Base-by-base conservation (phyloP, 2,329 filamentous ascomycete genomes). In the Xylaria digitata region DNA sequence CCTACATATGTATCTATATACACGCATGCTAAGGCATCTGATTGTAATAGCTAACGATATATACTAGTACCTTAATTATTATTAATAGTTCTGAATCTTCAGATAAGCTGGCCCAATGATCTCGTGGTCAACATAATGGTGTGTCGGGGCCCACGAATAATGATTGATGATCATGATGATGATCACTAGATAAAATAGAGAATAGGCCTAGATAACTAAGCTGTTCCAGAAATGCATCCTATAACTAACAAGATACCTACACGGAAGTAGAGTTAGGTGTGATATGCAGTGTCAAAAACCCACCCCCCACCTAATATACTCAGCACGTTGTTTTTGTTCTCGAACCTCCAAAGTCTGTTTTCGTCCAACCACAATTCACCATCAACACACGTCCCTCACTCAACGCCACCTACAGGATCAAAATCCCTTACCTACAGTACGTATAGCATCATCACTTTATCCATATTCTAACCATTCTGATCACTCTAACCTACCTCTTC, bases 301-400 rank as follows among this genome's bases (percentile, higher is more conserved):
- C 26, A 6, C 43, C n/a, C 52, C 53, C 53, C 53, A 55, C 53
- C 53, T 43, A n/a, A 55, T 32, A 48, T 23, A 49, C 54, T 23
- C 32, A 55, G 49, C 55, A 63, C 59, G 45, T 58, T 56, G 65
- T 52, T 57, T 43, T 54, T 42, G 48, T 59, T 62, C 48, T 1
- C 42, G 46, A 50, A 43, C 37, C 13, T 48, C 40, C 34, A 52
- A 45, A n/a, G 23, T 53, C 63, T 69, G 56, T 52, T 70, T 67
- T 71, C 65, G 64, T 75, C 76, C 76, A 78, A 78, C 75, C 74
- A 78, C 71, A 74, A 34, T 30, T 69, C 72, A 50, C 68, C 68
- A 62, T 74, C 66, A 62, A 69, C 48, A 73, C 76, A 78, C 76
- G 76, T 74, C 72, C 75, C 73, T 72, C 62, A 68, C 62, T 61